Conservation (phyloP, 805 yeast genomes). For the Lipomyces yamanashiensis region DNA sequence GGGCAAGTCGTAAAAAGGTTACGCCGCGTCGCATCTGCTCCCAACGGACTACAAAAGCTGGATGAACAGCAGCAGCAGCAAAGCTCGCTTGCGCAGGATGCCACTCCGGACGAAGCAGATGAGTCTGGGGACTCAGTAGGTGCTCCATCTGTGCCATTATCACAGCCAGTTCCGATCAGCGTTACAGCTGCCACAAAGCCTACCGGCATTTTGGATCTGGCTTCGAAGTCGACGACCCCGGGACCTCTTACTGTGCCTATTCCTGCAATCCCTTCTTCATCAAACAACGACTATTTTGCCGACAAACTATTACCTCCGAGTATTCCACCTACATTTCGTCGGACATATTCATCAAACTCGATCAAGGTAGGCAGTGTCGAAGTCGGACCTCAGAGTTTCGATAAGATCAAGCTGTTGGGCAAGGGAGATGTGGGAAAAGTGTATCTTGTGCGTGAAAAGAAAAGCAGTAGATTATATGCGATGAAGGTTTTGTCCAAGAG, state of each 20-base stretch:
- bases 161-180: constrained; percentile 24
- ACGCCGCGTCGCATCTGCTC: constrained; percentile 85
- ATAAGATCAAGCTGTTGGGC: constrained; percentile 86
- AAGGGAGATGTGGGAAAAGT: constrained; percentile 99
- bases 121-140: not conserved
- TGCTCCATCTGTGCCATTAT: not conserved
- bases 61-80: constrained; percentile 14
- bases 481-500: constrained; percentile 88
- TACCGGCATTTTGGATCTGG: constrained; percentile 6
- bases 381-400: constrained; percentile 86
- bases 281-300: constrained; percentile 17
- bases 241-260: constrained; percentile 26
- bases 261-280: not conserved
- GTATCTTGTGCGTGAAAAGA: constrained; percentile 83
- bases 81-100: constrained; percentile 6
- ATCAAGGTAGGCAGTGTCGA: constrained; percentile 75
- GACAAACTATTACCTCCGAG: constrained; percentile 12
- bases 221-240: constrained; percentile 13
- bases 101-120: constrained; percentile 9
- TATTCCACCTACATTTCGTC: constrained; percentile 35
- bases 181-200: constrained; percentile 5
- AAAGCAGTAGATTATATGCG: constrained; percentile 77
- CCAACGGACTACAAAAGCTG: constrained; percentile 57
- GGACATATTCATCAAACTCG: constrained; percentile 75
- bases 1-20: constrained; percentile 45